These are phyloP conservation scores for Eimeria tenella DNA, from an alignment of 169 alveolate genomes.

Conservation along the genomic window DNA sequence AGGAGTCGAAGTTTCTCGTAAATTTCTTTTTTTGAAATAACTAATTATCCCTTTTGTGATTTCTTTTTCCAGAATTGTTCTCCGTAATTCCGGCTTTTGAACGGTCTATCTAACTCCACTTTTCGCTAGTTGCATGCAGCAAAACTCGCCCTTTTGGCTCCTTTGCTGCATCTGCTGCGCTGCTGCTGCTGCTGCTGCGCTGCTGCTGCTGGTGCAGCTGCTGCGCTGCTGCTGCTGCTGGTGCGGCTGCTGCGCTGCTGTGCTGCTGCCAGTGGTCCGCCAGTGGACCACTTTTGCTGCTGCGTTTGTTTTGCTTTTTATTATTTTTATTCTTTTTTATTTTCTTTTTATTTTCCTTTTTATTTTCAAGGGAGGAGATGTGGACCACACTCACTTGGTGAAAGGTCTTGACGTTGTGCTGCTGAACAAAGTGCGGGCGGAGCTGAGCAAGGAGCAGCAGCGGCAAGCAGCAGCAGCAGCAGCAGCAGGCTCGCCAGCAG, in stretches of 20 bases:
- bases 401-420: conserved; percentile 83
- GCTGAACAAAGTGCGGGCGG: conserved; percentile 81
- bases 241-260: too few relatives aligned
- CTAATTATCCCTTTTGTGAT: not conserved
- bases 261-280: too few relatives aligned
- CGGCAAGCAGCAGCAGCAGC: too few relatives aligned
- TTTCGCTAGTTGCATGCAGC: too few relatives aligned
- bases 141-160: too few relatives aligned
- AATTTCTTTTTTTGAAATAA: not conserved
- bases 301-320: not conserved
- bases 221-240: too few relatives aligned
- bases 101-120: too few relatives aligned
- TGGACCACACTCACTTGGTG: conserved; percentile 86
- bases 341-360: not conserved
- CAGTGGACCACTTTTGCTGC: not conserved
- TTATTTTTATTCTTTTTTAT: not conserved
- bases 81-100: too few relatives aligned
- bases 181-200: too few relatives aligned
- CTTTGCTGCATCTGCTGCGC: too few relatives aligned
- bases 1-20: conserved; percentile 82
- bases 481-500: too few relatives aligned
- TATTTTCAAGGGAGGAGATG: conserved; percentile 78
- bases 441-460: conserved; percentile 79
- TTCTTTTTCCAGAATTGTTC: not conserved
- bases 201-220: too few relatives aligned